Base-by-base conservation (phyloP, 345 rosid genomes). In the Bruguiera gymnorhiza region DNA sequence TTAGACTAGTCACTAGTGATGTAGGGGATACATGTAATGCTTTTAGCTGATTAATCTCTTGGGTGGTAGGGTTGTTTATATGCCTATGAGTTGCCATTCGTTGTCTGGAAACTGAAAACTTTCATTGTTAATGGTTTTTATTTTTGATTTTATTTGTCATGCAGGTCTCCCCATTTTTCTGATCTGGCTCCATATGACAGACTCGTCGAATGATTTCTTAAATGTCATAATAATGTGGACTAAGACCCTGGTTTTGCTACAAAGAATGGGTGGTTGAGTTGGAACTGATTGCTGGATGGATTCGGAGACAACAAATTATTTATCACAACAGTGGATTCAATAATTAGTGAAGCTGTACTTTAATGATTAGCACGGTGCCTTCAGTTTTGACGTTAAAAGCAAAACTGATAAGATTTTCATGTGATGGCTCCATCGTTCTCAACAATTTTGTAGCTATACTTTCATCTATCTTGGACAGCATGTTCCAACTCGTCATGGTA, bases 271-370 rank as follows among this genome's bases (percentile, higher is more conserved):
- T 11, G 70, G 50, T 43, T 39, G 69, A 48, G 68, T 68, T 55
- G 68, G 72, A 32, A 20, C 30, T 60, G 54, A 34, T 51, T 15
- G 24, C 53, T 50, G 0, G 62, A 53, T 15, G 6, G 63, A 26
- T 58, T 72, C 21, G 26, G 13, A 37, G 37, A 30, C 48, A 23
- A 56, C 59, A 29, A 63, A 58, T 61, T 75, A 58, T 65, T 60
- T 48, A 65, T 68, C 29, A 55, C 37, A 32, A 39, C 26, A 29
- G 21, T 36, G 13, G 79, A 71, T 60, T 51, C 46, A 69, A 61
- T 62, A 66, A 65, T 31, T 60, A 16, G 72, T 64, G 72, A 74
- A 65, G 72, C 56, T 72, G 48, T 36, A 60, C 60, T 75, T 68
- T 24, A 68, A 75, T 29, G 51, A 55, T 60, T 65, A 32, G 54